These are phyloP conservation scores for Kwoniella pini DNA, from an alignment of 768 basidiomycete species.

Conservation along the genomic window DNA sequence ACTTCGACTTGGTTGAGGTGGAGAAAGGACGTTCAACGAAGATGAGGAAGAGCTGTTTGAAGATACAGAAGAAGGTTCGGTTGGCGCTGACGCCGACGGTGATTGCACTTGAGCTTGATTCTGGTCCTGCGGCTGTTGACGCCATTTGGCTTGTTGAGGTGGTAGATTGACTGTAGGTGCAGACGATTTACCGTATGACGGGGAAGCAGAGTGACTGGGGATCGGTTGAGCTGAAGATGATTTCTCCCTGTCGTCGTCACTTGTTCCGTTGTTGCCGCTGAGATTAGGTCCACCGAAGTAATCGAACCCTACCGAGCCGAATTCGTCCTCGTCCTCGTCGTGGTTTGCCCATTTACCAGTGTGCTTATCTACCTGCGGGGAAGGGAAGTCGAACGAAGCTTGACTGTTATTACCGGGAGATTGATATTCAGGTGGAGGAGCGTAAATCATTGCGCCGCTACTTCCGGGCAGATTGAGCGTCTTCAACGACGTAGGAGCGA, in stretches of 20 bases:
- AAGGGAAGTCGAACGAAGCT: constrained; percentile 46
- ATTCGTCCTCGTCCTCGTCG: constrained; percentile 56
- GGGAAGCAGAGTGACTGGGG: constrained; percentile 49
- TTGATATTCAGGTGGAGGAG: constrained; percentile 50
- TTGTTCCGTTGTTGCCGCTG: constrained; percentile 51
- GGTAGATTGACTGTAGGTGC: constrained; percentile 37
- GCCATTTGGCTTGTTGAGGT: constrained; percentile 42
- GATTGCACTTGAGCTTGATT: background rate
- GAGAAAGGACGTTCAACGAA: constrained; percentile 8
- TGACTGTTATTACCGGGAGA: constrained; percentile 27
- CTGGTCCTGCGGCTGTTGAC: constrained; percentile 21
- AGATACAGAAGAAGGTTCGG: constrained; percentile 54
- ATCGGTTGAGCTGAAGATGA: constrained; percentile 53
- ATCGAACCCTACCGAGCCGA: constrained; percentile 59
- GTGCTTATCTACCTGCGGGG: constrained; percentile 40
- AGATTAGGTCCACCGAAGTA: constrained; percentile 66
- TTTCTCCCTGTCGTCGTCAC: constrained; percentile 35
- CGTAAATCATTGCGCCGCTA: constrained; percentile 51
- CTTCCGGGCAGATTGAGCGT: constrained; percentile 58
- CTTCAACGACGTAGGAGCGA: constrained; percentile 83
- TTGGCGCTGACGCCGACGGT: background rate
- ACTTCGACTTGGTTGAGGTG: constrained; percentile 41
- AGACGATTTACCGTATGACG: constrained; percentile 14
- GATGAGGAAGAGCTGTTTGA: constrained; percentile 46
- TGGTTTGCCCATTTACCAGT: constrained; percentile 49